Conservation (phyloP, 2,329 filamentous ascomycete species). For the Anthostomella pinea region DNA sequence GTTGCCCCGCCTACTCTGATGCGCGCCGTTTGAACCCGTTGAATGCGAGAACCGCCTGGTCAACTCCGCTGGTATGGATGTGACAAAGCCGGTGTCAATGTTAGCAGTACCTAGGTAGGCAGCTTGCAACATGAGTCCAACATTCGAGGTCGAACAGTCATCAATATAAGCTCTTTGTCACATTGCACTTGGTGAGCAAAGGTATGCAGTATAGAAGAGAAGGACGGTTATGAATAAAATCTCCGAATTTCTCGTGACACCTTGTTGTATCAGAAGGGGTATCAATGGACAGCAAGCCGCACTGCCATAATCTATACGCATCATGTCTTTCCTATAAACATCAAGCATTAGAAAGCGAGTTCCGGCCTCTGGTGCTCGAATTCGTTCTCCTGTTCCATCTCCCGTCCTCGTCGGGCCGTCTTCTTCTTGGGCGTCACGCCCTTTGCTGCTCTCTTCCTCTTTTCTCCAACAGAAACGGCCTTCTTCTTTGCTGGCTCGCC, state of each 20-base stretch:
- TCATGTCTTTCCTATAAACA: slow-evolving; percentile 3
- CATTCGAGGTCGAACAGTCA: no score
- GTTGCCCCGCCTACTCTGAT: slow-evolving; percentile 2
- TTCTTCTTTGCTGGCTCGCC: slow-evolving; percentile 54
- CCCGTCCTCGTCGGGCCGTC: slow-evolving; percentile 56
- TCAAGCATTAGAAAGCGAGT: slow-evolving; percentile 29
- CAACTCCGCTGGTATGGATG: no score
- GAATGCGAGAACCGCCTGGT: no score
- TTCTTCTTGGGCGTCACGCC: slow-evolving; percentile 46
- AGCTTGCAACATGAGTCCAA: no score
- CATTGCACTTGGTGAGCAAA: no score
- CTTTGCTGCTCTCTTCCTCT: slow-evolving; percentile 41
- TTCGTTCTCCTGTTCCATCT: slow-evolving; percentile 79
- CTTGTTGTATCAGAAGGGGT: slow-evolving; percentile 14
- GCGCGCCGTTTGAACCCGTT: no score
- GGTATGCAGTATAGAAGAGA: background rate
- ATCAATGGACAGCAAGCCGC: slow-evolving; percentile 10
- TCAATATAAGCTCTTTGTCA: no score
- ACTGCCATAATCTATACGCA: slow-evolving; percentile 5
- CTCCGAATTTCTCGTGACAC: slow-evolving; percentile 6
- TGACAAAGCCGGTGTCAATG: background rate
- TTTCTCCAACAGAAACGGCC: slow-evolving; percentile 42
- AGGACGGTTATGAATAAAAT: background rate
- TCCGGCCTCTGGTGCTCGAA: slow-evolving; percentile 34
- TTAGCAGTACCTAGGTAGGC: background rate